Evolutionary conservation across 257 asterid species (phyloP), one percentile per base, ranked within the genome.

Genomic region (Buddleja alternifolia): DNA sequence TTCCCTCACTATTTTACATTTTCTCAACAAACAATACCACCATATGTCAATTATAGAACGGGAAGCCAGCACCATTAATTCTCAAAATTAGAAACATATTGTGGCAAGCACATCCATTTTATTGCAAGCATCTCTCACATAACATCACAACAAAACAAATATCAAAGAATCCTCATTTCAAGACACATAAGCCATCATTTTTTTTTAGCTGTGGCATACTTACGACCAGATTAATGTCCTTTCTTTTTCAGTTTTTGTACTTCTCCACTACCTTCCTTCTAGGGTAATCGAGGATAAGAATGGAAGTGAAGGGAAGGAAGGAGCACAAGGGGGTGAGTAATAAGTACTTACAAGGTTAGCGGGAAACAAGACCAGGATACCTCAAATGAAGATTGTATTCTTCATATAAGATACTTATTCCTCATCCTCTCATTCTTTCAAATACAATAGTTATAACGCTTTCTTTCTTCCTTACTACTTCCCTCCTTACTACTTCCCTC

Each of bases 11-110:
- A 73, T 42, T 53, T 44, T 47, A 63, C 72, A 75, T 48, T 63
- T 55, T 72, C 58, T 78, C 82, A 63, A 73, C 78, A 77, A 46
- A 17, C 58, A 67, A 72, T 65, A 60, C 82, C 80, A 69, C 83
- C 85, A 50, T 24, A 57, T 70, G 74, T 79, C 80, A 74, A 51
- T 73, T 47, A 56, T 56, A 20, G 10, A 56, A 14, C 40, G n/a
- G 44, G 45, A 67, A 67, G 54, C 74, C 72, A 67, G 24, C 81
- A 60, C 75, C 79, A 51, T 52, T 58, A 61, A 51, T 68, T 68
- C 68, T 58, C 57, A n/a, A 46, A 48, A 50, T 52, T 47, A 19
- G 67, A 63, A 21, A 36, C 25, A 23, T 32, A 45, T 25, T 16
- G 50, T 16, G 36, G 24, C 74, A 45, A 48, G 67, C 48, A 63